These are phyloP conservation scores for Populus deltoides DNA, from an alignment of 345 rosid genomes.

Conservation along the genomic window DNA sequence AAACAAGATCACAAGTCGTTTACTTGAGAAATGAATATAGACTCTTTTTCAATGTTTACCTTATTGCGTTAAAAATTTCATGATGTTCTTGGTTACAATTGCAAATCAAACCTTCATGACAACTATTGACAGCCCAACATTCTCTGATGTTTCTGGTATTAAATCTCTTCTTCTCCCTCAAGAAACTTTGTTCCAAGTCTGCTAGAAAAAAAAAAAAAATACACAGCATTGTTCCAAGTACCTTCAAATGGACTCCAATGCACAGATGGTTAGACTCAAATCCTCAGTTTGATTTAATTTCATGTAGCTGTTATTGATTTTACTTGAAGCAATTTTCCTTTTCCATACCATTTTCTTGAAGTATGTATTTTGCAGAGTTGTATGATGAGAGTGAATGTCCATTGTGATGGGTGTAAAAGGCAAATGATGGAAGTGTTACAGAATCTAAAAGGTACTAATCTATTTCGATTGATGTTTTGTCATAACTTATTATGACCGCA, in stretches of 20 bases:
- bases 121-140: no score
- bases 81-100: background rate
- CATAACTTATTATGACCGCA: no score
- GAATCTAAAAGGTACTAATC: slow-evolving; percentile 21
- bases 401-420: slow-evolving; percentile 21
- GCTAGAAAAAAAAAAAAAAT: no score
- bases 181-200: no score
- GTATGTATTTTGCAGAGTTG: background rate
- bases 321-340: background rate
- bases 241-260: background rate
- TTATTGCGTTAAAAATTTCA: background rate
- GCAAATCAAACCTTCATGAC: no score
- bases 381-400: slow-evolving; percentile 12
- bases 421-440: slow-evolving; percentile 29
- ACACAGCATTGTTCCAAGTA: background rate
- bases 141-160: no score
- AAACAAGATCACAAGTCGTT: background rate
- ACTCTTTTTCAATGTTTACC: background rate
- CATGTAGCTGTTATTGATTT: no score
- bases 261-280: background rate
- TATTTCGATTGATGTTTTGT: background rate
- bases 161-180: no score
- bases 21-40: background rate
- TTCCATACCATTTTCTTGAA: background rate
- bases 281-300: no score